phyloP scores from a whole-genome alignment of 2,329 filamentous ascomycete genomes.

The Penicillium brasilianum region DNA sequence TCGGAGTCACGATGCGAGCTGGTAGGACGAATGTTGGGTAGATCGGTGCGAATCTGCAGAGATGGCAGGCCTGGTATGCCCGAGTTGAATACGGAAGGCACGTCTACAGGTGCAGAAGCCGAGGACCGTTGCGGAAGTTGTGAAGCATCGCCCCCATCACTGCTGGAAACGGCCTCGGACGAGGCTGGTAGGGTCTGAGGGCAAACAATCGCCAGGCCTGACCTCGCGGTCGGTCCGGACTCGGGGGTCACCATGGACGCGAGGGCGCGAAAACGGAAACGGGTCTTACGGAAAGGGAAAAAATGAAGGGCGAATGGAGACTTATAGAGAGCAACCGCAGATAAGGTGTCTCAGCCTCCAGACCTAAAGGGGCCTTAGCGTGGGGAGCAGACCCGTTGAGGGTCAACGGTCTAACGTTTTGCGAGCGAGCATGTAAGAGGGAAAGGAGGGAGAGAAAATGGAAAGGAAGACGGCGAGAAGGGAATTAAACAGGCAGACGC shows the following conservation, averaged over 20 bases:
- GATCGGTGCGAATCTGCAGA: constrained; percentile 45
- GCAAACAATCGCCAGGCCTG: constrained; percentile 16
- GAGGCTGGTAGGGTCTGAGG: constrained; percentile 8
- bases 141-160: constrained; percentile 13
- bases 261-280: constrained; percentile 16
- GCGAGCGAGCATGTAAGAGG: constrained; percentile 8
- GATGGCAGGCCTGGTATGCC: constrained; percentile 31
- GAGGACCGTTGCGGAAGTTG: constrained; percentile 2
- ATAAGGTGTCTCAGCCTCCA: constrained; percentile 30
- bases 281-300: constrained; percentile 6
- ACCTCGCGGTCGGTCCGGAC: constrained; percentile 27
- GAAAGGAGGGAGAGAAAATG: background rate
- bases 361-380: constrained; percentile 29
- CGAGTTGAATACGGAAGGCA: constrained; percentile 19
- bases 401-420: constrained; percentile 21
- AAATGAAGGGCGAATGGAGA: background rate
- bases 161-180: constrained; percentile 25
- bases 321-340: constrained; percentile 8
- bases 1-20: constrained; percentile 42
- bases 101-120: constrained; percentile 18
- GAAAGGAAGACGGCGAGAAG: background rate
- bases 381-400: constrained; percentile 29
- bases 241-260: constrained; percentile 23
- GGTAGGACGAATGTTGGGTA: constrained; percentile 32
- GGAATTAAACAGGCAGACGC: background rate